Percentiles rank a stretch among this genome's conserved stretches.
These are phyloP conservation scores for Conidiobolus incongruus DNA, from an alignment of 371 early-diverging fungal genomes.

Conservation along the genomic window DNA sequence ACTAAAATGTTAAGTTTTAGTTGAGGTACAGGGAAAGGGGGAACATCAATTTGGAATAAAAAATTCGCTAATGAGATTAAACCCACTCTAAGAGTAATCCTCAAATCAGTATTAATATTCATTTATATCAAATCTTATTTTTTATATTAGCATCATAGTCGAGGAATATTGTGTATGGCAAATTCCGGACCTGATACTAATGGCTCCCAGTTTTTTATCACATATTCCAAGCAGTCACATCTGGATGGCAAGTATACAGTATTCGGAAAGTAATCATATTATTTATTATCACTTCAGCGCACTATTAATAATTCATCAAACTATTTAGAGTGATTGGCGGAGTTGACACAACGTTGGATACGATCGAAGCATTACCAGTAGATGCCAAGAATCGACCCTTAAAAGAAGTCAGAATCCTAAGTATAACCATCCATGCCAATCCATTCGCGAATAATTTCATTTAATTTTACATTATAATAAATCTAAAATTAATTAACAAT, in stretches of 20 bases:
- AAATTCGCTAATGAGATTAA: neutral
- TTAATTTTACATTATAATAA: too few species aligned
- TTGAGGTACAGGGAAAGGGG: neutral
- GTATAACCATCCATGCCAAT: slow-evolving; percentile 86
- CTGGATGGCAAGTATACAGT: slow-evolving; percentile 82
- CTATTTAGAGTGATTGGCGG: slow-evolving; percentile 84
- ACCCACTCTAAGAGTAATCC: slow-evolving; percentile 2
- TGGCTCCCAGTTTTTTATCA: slow-evolving; percentile 86
- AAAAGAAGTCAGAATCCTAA: slow-evolving; percentile 51
- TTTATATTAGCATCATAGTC: slow-evolving; percentile 8
- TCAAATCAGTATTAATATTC: too few species aligned
- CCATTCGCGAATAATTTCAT: slow-evolving; percentile 51
- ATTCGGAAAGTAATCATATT: slow-evolving; percentile 70
- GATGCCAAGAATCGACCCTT: slow-evolving; percentile 65
- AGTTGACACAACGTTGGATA: slow-evolving; percentile 57
- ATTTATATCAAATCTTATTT: neutral
- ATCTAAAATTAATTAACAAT: too few species aligned
- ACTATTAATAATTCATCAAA: too few species aligned
- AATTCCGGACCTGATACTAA: slow-evolving; percentile 81
- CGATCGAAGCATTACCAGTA: slow-evolving; percentile 67
- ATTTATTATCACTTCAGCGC: neutral
- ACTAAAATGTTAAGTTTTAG: neutral
- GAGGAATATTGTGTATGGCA: slow-evolving; percentile 84
- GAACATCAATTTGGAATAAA: neutral
- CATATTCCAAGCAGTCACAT: slow-evolving; percentile 57